Conservation (phyloP, 306 rosid genomes). For the Castanea crenata region DNA sequence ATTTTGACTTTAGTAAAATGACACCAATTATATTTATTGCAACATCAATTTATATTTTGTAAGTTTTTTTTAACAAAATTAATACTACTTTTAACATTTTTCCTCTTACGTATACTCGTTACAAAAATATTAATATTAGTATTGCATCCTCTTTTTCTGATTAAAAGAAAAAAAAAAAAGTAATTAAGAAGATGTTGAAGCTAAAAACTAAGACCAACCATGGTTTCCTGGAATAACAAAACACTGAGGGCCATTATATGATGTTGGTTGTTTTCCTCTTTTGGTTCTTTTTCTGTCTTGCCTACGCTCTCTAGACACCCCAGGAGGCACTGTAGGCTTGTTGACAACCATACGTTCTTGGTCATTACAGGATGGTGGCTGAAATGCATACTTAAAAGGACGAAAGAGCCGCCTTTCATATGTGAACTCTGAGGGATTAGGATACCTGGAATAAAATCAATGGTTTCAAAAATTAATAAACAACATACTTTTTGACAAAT, state of each 20-base stretch:
- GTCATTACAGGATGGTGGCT: constrained; percentile 77
- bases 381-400: constrained; percentile 91
- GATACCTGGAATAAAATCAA: constrained; percentile 57
- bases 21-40: neutral
- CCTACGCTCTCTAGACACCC: constrained; percentile 44
- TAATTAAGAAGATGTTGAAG: neutral
- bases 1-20: too few species aligned
- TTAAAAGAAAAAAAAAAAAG: neutral
- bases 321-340: constrained; percentile 25
- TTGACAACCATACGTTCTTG: constrained; percentile 64
- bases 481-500: neutral
- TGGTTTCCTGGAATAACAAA: constrained; percentile 95
- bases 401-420: constrained; percentile 82
- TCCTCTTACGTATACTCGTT: too few species aligned
- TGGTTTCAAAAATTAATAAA: neutral
- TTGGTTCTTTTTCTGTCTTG: neutral
- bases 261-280: neutral
- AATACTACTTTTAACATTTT: too few species aligned
- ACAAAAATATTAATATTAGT: too few species aligned
- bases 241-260: constrained; percentile 79
- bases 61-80: too few species aligned
- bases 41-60: too few species aligned
- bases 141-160: too few species aligned
- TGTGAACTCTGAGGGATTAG: constrained; percentile 85
- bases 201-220: constrained; percentile 39